Conservation (phyloP, 257 asterid genomes). For the Gardenia jasminoides region DNA sequence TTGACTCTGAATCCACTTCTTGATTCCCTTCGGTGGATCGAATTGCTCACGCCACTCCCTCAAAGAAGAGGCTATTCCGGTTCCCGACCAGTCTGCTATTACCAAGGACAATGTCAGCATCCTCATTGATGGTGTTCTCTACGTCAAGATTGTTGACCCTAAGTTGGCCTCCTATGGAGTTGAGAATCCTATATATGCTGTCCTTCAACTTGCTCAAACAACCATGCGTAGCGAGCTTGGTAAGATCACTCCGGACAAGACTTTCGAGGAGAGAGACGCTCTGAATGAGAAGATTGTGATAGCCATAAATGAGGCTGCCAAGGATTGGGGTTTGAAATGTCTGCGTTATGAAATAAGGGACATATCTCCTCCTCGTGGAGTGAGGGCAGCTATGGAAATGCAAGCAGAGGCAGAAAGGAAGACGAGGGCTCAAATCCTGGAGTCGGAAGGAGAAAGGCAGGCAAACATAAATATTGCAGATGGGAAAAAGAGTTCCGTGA, state of each 20-base stretch:
- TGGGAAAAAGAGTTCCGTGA: slow-evolving; percentile 62
- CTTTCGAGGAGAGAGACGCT: slow-evolving; percentile 92
- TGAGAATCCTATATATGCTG: slow-evolving; percentile 76
- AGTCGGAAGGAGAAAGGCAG: slow-evolving; percentile 97
- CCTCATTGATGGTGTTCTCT: slow-evolving; percentile 74
- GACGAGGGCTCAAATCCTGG: slow-evolving; percentile 86
- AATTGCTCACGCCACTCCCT: slow-evolving; percentile 86
- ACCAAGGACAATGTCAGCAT: slow-evolving; percentile 93
- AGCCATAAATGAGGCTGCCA: slow-evolving; percentile 83
- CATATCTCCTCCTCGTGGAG: slow-evolving; percentile 87
- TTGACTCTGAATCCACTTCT: slow-evolving; percentile 74
- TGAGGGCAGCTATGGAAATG: slow-evolving; percentile 94
- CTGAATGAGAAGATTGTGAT: slow-evolving; percentile 84
- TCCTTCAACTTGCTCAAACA: slow-evolving; percentile 90
- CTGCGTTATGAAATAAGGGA: slow-evolving; percentile 97
- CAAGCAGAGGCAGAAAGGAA: slow-evolving; percentile 99
- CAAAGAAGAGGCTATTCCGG: slow-evolving; percentile 79
- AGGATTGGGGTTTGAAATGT: slow-evolving; percentile 85
- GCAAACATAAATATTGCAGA: slow-evolving; percentile 78
- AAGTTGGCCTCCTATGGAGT: slow-evolving; percentile 94
- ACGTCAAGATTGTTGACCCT: slow-evolving; percentile 92
- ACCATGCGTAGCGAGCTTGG: slow-evolving; percentile 99
- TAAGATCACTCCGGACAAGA: slow-evolving; percentile 88
- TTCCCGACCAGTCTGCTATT: slow-evolving; percentile 76
- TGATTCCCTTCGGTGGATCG: slow-evolving; percentile 79